phyloP scores from a whole-genome alignment of 164 flowering plant genomes.

The Cinnamomum micranthum region DNA sequence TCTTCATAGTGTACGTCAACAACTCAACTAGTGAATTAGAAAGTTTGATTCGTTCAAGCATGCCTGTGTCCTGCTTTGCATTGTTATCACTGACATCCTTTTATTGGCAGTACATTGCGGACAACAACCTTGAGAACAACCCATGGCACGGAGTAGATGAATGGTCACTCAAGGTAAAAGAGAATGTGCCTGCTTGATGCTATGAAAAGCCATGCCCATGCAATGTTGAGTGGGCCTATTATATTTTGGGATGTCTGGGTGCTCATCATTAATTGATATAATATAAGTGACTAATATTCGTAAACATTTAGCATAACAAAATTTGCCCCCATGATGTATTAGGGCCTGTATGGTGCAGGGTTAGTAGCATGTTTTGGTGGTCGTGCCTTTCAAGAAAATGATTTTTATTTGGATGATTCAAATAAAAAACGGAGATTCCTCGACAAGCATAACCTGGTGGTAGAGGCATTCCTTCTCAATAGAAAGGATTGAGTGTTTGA shows the following conservation, averaged over 20 bases:
- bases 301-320: too few species aligned
- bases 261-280: background rate
- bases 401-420: too few species aligned
- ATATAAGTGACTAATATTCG: too few species aligned
- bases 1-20: slow-evolving; percentile 73
- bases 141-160: slow-evolving; percentile 91
- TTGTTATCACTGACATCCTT: background rate
- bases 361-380: too few species aligned
- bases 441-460: too few species aligned
- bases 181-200: background rate
- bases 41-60: background rate
- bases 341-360: too few species aligned
- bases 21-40: slow-evolving; percentile 1
- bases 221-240: background rate
- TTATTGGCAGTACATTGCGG: slow-evolving; percentile 79
- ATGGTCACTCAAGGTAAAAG: slow-evolving; percentile 79
- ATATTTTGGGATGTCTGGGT: background rate
- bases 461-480: too few species aligned
- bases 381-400: too few species aligned
- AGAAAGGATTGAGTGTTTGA: too few species aligned
- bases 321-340: too few species aligned
- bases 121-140: slow-evolving; percentile 60
- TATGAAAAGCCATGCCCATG: background rate
- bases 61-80: background rate
- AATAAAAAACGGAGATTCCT: too few species aligned